Evolutionary conservation across 1,284 basidiomycete species (phyloP).

Genomic region (Vanrija sp.): DNA sequence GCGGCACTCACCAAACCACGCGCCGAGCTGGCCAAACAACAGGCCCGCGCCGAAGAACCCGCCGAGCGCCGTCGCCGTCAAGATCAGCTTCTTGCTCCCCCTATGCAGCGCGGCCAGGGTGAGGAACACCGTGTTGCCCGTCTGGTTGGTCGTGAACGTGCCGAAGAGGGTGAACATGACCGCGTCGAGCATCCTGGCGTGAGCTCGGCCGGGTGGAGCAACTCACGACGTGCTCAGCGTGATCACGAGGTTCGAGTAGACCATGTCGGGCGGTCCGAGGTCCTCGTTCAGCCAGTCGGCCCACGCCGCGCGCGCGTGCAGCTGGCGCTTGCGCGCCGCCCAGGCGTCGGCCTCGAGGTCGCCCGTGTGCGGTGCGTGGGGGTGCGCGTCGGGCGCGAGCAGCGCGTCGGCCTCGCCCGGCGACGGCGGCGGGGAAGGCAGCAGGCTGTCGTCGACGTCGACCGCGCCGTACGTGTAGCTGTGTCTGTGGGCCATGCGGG

Average conservation of each 20-base stretch:
- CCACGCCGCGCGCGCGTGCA: neutral
- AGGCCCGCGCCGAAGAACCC: conserved; percentile 23
- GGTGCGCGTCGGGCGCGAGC: neutral
- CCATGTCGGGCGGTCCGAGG: conserved; percentile 1
- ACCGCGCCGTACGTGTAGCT: neutral
- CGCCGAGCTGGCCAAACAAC: conserved; percentile 28
- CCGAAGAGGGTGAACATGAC: conserved; percentile 11
- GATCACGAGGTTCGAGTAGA: conserved; percentile 1
- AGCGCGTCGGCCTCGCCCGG: neutral
- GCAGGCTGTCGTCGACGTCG: neutral
- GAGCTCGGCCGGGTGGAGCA: neutral
- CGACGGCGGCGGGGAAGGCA: too few relatives aligned
- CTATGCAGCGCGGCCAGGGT: conserved; percentile 8
- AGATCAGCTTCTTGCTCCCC: conserved; percentile 10
- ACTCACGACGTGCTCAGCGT: neutral
- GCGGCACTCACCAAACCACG: conserved; percentile 15
- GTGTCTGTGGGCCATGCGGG: neutral
- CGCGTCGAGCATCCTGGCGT: conserved; percentile 15
- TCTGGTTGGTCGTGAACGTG: conserved; percentile 19
- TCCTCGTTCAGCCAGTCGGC: conserved; percentile 1
- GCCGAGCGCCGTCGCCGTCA: conserved; percentile 7
- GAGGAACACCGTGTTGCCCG: conserved; percentile 19
- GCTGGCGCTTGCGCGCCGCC: neutral
- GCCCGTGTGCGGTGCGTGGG: neutral
- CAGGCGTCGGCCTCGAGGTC: neutral